These are phyloP conservation scores for Annulohypoxylon maeteangense DNA, from an alignment of 495 filamentous ascomycete genomes.

Conservation along the genomic window DNA sequence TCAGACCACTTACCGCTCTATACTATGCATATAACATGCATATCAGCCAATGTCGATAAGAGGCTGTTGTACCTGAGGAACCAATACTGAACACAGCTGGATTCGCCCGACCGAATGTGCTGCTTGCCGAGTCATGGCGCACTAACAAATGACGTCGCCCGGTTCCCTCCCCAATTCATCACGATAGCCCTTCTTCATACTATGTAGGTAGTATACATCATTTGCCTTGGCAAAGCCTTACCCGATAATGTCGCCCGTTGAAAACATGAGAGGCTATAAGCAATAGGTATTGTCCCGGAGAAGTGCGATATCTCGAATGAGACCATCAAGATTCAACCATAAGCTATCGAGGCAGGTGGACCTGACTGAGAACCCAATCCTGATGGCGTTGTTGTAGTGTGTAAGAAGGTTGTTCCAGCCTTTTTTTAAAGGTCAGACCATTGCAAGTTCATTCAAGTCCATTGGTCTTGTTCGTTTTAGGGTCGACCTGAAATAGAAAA, in stretches of 20 bases:
- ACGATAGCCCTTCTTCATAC: neutral
- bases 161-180: constrained; percentile 7
- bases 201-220: neutral
- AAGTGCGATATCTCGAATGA: constrained; percentile 19
- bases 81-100: neutral
- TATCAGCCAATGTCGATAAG: neutral
- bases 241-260: constrained; percentile 4
- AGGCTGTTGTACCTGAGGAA: neutral
- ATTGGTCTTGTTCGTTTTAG: constrained; percentile 15
- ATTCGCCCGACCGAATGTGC: neutral
- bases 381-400: constrained; percentile 13
- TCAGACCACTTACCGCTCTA: neutral
- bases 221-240: constrained; percentile 1
- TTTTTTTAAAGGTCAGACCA: constrained; percentile 24
- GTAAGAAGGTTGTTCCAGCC: constrained; percentile 19
- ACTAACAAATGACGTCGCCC: constrained; percentile 17
- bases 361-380: constrained; percentile 28
- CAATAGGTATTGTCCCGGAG: constrained; percentile 4
- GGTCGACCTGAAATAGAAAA: constrained; percentile 26
- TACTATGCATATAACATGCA: neutral
- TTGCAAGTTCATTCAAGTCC: neutral
- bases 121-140: constrained; percentile 1
- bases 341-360: constrained; percentile 9
- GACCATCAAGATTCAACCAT: no score
- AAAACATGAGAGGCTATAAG: constrained; percentile 1